Evolutionary conservation across 2,329 filamentous ascomycete species (phyloP).

Genomic region (Ceratocystis ficicola): DNA sequence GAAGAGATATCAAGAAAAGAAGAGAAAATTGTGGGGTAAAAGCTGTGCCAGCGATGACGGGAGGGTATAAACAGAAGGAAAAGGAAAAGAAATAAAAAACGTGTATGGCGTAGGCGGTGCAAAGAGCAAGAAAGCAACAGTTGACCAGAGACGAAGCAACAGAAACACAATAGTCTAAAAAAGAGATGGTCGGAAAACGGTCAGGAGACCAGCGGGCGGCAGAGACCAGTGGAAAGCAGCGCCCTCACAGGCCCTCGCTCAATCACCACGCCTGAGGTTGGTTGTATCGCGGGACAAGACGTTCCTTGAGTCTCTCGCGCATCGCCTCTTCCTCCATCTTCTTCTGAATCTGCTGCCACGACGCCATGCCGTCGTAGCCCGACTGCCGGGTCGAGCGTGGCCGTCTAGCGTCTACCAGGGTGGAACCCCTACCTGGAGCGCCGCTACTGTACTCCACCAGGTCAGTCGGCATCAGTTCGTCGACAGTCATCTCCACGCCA

Average conservation of each 20-base stretch:
- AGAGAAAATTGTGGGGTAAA: background rate
- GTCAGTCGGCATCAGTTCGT: background rate
- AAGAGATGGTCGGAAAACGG: background rate
- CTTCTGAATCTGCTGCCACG: constrained; percentile 6
- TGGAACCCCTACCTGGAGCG: background rate
- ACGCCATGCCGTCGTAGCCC: background rate
- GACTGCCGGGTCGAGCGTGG: background rate
- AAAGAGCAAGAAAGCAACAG: background rate
- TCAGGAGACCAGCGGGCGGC: background rate
- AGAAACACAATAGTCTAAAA: background rate
- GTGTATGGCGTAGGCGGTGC: background rate
- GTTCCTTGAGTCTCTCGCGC: constrained; percentile 12
- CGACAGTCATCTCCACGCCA: background rate
- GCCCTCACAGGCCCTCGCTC: too few relatives aligned
- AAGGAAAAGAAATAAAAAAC: background rate
- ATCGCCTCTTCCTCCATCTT: background rate
- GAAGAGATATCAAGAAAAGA: background rate
- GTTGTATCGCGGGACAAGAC: constrained; percentile 1
- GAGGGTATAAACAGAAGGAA: constrained; percentile 1
- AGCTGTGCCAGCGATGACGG: constrained; percentile 1
- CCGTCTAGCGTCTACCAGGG: background rate
- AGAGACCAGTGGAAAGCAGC: background rate
- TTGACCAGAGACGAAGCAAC: background rate
- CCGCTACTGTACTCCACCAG: background rate
- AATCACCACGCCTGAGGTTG: background rate